Base-by-base conservation (phyloP, 768 basidiomycete genomes). In the Phaffia australis region DNA sequence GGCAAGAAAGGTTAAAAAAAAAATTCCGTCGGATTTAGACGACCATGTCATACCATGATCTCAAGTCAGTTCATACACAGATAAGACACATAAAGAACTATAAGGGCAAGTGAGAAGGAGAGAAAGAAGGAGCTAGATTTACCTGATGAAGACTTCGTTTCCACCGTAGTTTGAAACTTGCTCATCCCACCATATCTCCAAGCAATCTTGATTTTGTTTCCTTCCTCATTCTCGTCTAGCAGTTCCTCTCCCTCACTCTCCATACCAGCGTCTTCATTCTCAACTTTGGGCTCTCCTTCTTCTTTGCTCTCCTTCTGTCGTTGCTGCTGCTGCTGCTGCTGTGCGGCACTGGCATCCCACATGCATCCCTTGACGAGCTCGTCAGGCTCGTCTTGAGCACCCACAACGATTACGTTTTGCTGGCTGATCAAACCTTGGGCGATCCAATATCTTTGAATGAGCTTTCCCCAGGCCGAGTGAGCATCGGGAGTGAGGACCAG, bases 131-230 rank as follows among this genome's bases (percentile, higher is more conserved):
- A 27, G 42, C 18, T 35, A 49, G 27, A 55, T 56, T 23, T 25
- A 68, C 66, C 66, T 0, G 62, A 68, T 1, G 56, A 50, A 9
- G 56, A 35, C 15, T 32, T 51, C 49, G 50, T 48, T 15, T 63
- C 74, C 25, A 91, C 84, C 2, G 89, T 90, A 4, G 92, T 95
- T 78, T 89, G 83, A 75, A 95, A 94, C 77, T 81, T 85, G 78
- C 87, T 88, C 88, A 97, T 88, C 65, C 85, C 82, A 73, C 90
- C 89, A 76, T 99, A 99, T 73, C 95, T 82, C 89, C 95, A 99
- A 35, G 95, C 95, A 72, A 99, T 98, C 79, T 88, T 94, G 70
- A 93, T 87, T 71, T 84, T 85, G 30, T 66, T 63, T 49, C 55
- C 80, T 51, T 78, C 81, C 47, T 58, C 74, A 15, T 61, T 58